These are phyloP conservation scores for Barbatosphaeria neglecta DNA, from an alignment of 495 filamentous ascomycete genomes.

Conservation along the genomic window DNA sequence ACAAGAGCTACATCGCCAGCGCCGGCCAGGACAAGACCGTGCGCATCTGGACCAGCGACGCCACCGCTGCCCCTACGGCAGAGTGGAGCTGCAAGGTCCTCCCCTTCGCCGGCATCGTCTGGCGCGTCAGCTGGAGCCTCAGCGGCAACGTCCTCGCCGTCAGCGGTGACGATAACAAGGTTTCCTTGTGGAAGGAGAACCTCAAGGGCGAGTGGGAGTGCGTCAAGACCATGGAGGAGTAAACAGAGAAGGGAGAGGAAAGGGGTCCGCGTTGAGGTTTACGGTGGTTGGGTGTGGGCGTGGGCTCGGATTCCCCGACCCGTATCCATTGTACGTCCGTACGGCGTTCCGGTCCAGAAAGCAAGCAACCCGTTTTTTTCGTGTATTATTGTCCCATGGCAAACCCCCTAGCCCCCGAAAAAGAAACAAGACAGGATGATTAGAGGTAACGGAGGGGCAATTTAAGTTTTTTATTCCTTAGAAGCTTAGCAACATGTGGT, in stretches of 20 bases:
- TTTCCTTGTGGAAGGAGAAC: conserved; percentile 81
- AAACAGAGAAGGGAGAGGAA: conserved; percentile 8
- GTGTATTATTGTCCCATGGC: too few species aligned
- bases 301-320: too few species aligned
- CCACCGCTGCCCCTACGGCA: conserved; percentile 34
- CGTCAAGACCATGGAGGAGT: conserved; percentile 94
- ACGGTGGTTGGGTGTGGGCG: background rate
- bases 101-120: conserved; percentile 77
- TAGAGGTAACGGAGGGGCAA: too few species aligned
- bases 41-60: conserved; percentile 83
- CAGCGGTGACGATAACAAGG: conserved; percentile 89
- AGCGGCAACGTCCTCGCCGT: conserved; percentile 96
- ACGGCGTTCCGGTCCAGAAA: background rate
- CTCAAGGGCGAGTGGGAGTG: conserved; percentile 79
- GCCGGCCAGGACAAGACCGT: conserved; percentile 96
- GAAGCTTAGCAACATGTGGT: too few species aligned
- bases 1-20: conserved; percentile 89
- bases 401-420: too few species aligned
- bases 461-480: too few species aligned
- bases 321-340: too few species aligned
- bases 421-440: too few species aligned
- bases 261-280: background rate
- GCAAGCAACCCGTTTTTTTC: too few species aligned
- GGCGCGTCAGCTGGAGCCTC: conserved; percentile 96
- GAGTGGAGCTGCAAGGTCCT: conserved; percentile 78